These are phyloP conservation scores for Cryptococcus sp. DNA, from an alignment of 1,284 basidiomycete genomes.

Conservation along the genomic window DNA sequence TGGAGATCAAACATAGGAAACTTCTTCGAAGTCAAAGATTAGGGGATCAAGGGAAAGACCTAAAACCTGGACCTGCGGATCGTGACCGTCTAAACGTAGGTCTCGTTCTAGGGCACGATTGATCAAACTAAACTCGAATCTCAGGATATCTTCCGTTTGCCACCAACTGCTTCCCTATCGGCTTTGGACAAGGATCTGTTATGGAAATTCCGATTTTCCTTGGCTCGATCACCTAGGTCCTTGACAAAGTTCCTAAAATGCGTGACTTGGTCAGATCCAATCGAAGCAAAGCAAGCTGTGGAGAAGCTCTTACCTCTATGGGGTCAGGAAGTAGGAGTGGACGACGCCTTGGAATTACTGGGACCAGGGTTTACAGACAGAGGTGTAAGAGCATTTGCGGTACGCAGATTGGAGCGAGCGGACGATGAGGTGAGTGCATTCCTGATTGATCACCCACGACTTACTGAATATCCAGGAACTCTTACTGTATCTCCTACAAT, in stretches of 20 bases:
- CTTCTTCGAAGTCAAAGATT: constrained; percentile 91
- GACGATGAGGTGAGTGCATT: constrained; percentile 76
- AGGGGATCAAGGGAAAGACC: constrained; percentile 87
- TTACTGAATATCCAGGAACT: constrained; percentile 63
- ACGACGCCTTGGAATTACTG: constrained; percentile 91
- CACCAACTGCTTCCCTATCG: constrained; percentile 80
- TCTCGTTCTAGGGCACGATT: constrained; percentile 1
- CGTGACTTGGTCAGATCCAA: constrained; percentile 92
- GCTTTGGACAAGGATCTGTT: constrained; percentile 93
- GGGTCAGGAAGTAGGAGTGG: constrained; percentile 87
- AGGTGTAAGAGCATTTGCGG: constrained; percentile 88
- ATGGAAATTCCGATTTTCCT: constrained; percentile 98
- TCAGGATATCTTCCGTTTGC: constrained; percentile 81
- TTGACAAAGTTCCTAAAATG: constrained; percentile 98
- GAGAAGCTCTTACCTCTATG: constrained; percentile 93
- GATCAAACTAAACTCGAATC: not conserved
- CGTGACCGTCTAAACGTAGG: constrained; percentile 85
- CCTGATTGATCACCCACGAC: not conserved
- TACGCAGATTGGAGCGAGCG: constrained; percentile 80
- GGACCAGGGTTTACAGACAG: constrained; percentile 88
- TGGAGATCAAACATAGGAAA: constrained; percentile 93
- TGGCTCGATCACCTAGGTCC: constrained; percentile 66
- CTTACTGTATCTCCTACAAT: constrained; percentile 84
- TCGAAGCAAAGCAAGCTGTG: constrained; percentile 95
- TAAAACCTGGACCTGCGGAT: constrained; percentile 94